Evolutionary conservation across 176 grass and related monocot species (phyloP).

Genomic region (Oryza glaberrima): DNA sequence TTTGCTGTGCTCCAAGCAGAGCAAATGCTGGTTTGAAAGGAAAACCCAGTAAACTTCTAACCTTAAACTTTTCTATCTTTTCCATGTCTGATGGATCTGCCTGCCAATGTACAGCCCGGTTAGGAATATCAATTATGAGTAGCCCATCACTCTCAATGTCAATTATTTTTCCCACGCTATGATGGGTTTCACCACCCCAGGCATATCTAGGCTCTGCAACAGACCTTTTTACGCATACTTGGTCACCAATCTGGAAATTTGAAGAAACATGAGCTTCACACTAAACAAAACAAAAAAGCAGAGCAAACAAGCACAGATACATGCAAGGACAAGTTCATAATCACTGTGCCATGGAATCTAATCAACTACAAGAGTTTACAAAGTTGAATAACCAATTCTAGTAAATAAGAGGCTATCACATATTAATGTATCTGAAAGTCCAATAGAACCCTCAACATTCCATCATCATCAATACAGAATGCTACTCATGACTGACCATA

Average conservation of each 20-base stretch:
- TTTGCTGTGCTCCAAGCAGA: conserved; percentile 11
- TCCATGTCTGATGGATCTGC: conserved; percentile 99
- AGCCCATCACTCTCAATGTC: conserved; percentile 86
- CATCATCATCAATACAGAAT: not conserved
- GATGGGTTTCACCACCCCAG: conserved; percentile 99
- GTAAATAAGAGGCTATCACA: not conserved
- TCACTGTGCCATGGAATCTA: conserved; percentile 2
- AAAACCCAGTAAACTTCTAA: conserved; percentile 36
- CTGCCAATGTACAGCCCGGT: conserved; percentile 65
- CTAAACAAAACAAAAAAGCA: conserved; percentile 34
- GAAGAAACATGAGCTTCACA: conserved; percentile 29
- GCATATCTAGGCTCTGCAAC: conserved; percentile 95
- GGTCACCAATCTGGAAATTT: conserved; percentile 81
- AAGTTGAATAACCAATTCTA: conserved; percentile 15
- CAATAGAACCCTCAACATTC: not conserved
- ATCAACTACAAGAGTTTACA: not conserved
- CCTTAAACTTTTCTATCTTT: conserved; percentile 93
- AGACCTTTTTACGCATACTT: conserved; percentile 96
- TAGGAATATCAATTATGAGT: conserved; percentile 86
- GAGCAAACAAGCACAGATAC: not conserved
- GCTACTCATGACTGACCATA: not conserved
- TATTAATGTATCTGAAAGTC: not conserved
- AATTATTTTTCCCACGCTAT: conserved; percentile 94
- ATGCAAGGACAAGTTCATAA: conserved; percentile 10
- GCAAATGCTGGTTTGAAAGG: not conserved